Evolutionary conservation across 805 yeast species (phyloP).

Genomic region (Candida nanaspora): DNA sequence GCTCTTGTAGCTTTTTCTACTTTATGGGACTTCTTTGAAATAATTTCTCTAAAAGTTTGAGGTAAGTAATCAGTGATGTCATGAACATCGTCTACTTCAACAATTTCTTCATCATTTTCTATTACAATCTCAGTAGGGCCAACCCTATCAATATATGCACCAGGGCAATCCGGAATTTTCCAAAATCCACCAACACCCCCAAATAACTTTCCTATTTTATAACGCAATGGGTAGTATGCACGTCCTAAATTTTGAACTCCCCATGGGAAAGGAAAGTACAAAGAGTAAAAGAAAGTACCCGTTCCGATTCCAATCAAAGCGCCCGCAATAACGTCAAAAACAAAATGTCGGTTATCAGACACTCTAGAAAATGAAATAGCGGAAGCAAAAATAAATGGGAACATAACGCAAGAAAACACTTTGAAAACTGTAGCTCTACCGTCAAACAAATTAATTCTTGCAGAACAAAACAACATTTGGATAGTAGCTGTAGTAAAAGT

Average conservation of each 20-base stretch:
- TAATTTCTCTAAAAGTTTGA: too few relatives aligned
- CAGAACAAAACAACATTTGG: conserved; percentile 27
- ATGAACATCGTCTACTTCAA: not conserved
- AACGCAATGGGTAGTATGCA: conserved; percentile 37
- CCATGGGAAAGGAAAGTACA: conserved; percentile 34
- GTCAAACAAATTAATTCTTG: conserved; percentile 29
- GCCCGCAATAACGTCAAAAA: conserved; percentile 34
- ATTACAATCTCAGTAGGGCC: conserved; percentile 9
- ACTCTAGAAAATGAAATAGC: conserved; percentile 32
- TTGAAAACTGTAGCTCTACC: conserved; percentile 28
- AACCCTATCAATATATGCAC: conserved; percentile 17
- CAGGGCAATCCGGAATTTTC: conserved; percentile 26
- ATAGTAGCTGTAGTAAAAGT: conserved; percentile 40
- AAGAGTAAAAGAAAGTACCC: conserved; percentile 28
- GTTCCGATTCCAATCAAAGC: conserved; percentile 27
- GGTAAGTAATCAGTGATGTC: too few relatives aligned
- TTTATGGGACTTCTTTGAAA: too few relatives aligned
- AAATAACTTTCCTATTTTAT: conserved; percentile 17
- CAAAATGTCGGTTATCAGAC: conserved; percentile 41
- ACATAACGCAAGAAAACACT: conserved; percentile 21
- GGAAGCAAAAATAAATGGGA: conserved; percentile 28
- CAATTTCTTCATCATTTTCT: not conserved
- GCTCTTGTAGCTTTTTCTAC: too few relatives aligned
- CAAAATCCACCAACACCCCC: conserved; percentile 30
- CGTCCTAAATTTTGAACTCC: conserved; percentile 26